Evolutionary conservation across 352 stramenopile species (phyloP).

Genomic region (Phytophthora hibernalis): DNA sequence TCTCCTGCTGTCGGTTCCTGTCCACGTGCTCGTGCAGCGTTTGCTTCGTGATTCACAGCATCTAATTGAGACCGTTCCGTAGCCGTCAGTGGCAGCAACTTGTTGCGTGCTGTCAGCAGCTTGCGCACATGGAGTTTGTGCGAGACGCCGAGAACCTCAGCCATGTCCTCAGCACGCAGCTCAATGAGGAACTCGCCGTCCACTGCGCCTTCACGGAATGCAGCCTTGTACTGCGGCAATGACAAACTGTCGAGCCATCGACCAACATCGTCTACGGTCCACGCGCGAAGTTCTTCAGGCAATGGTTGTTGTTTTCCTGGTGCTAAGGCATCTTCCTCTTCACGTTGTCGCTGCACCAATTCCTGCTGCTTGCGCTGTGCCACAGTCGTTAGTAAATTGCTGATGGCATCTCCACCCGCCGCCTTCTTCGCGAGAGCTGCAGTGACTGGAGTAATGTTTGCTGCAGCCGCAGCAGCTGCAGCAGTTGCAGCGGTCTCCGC

Average conservation of each 20-base stretch:
- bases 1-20: constrained; percentile 27
- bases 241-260: constrained; percentile 93
- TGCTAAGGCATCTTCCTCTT: constrained; percentile 69
- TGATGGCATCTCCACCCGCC: constrained; percentile 63
- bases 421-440: constrained; percentile 58
- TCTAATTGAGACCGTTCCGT: constrained; percentile 78
- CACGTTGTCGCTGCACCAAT: constrained; percentile 55
- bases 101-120: constrained; percentile 86
- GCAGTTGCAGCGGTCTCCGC: constrained; percentile 90
- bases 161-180: constrained; percentile 91
- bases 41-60: constrained; percentile 62
- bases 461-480: constrained; percentile 84
- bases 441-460: constrained; percentile 78
- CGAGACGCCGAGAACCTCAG: constrained; percentile 89
- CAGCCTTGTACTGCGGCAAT: constrained; percentile 90
- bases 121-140: constrained; percentile 95
- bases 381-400: constrained; percentile 66
- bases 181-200: constrained; percentile 94
- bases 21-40: constrained; percentile 41
- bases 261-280: constrained; percentile 92
- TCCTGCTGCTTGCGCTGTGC: constrained; percentile 83
- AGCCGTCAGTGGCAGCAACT: constrained; percentile 85
- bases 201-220: constrained; percentile 91
- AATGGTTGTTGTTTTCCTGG: constrained; percentile 63
- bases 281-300: constrained; percentile 75